Base-by-base conservation (phyloP, 2,329 filamentous ascomycete genomes). In the Sarocladium oryzae region DNA sequence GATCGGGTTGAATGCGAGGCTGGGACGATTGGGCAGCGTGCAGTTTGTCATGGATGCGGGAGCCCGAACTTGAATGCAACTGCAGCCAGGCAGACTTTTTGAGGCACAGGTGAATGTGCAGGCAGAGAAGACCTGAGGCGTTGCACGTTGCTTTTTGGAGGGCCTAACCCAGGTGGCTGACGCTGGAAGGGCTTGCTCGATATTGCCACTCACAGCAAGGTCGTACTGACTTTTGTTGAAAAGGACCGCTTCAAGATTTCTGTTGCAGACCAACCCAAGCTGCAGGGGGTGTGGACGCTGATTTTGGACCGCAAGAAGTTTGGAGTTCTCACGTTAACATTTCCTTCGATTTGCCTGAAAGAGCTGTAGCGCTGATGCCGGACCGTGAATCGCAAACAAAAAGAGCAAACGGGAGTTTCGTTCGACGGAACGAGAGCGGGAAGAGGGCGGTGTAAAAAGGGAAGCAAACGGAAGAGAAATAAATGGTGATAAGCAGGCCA, bases 1-100 rank as follows among this genome's bases (percentile, higher is more conserved):
- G 28, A 23, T 48, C 43, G 28, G 26, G 43, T 33, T 10, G 26
- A 32, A 32, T 26, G 21, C 16, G 26, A 48, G 43, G 43, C 43
- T 48, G 26, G 11, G 5, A 43, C n/a, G 15, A 20, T 48, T 48
- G 28, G 43, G 43, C 43, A 48, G 26, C 43, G 16, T 43, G 16
- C n/a, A 30, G 24, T 8, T 48, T 4, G 8, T 8, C 16, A 6
- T 40, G 7, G 16, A 40, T 20, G 36, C 16, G 4, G 18, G n/a
- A 40, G 8, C 7, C 36, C 16, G 18, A 7, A 18, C 21, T 8
- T 8, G 16, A 40, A n/a, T 40, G 36, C 18, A 21, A 8, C 36
- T 40, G 36, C 18, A 21, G 16, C 18, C 36, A 13, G 16, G 13
- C 21, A 4, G 13, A 7, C 7, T 7, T 21, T 40, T 40, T 40